Evolutionary conservation across 495 filamentous ascomycete genomes (phyloP), one percentile per base, ranked within the genome.

Genomic region (Chaetomidium leptoderma): DNA sequence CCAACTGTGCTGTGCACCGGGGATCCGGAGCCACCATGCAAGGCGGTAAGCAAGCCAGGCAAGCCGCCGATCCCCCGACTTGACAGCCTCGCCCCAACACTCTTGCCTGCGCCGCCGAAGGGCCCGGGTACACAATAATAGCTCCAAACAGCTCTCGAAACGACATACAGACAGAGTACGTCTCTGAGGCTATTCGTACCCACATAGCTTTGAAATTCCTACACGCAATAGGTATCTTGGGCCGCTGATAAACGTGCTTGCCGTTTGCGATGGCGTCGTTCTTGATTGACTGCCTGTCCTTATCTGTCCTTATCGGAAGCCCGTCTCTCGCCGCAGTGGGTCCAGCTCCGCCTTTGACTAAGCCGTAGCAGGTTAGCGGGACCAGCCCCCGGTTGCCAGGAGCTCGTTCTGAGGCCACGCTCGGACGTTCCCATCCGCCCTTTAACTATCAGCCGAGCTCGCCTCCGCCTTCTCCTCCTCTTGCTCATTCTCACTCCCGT

Each of bases 401-500:
- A 40, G n/a, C 32, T 35, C 9, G 9, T 13, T 35, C 32, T 13
- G 32, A 24, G 23, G 44, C 26, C 23, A 16, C 6, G 24, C 14
- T 19, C n/a, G 10, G 5, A 24, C 13, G 5, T 13, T 10, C 26
- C 26, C 60, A 49, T 57, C 33, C 49, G 54, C 46, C 53, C 61
- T 61, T 57, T n/a, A n/a, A n/a, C n/a, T n/a, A n/a, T n/a, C n/a
- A n/a, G n/a, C 60, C 56, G 51, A 66, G 47, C 62, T 67, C 64
- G 61, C 55, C n/a, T 54, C 50, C 44, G 10, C 21, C 13, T 10
- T 62, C 60, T 63, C 58, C 66, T 60, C 62, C 62, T 61, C 64
- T 61, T 59, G 46, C 63, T 58, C 64, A 57, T 55, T 61, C 35
- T 42, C 53, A 52, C 46, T 42, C 53, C 55, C 46, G 42, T 42